phyloP scores from a whole-genome alignment of 1,139 yeast species.

The Saccharomycopsis crataegensis region DNA sequence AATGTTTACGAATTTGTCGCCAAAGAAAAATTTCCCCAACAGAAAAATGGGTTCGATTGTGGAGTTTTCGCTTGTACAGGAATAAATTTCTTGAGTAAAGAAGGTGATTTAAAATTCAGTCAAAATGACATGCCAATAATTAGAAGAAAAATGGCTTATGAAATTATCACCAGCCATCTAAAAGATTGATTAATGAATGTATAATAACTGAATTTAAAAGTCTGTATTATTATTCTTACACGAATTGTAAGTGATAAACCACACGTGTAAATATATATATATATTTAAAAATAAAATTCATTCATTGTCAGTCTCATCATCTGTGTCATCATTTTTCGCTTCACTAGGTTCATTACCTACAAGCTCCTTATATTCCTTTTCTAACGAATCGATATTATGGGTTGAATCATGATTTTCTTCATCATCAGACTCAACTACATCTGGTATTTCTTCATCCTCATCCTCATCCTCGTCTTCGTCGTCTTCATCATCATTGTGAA shows the following conservation, averaged over 20 bases:
- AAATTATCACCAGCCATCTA: slow-evolving; percentile 30
- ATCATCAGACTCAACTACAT: slow-evolving; percentile 26
- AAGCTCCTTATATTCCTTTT: slow-evolving; percentile 20
- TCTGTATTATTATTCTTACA: too few relatives aligned
- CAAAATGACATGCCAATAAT: slow-evolving; percentile 67
- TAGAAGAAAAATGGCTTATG: slow-evolving; percentile 65
- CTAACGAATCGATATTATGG: slow-evolving; percentile 17
- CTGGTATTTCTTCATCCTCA: slow-evolving; percentile 21
- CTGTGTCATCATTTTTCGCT: slow-evolving; percentile 21
- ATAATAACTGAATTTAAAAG: not conserved
- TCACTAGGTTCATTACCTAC: slow-evolving; percentile 24
- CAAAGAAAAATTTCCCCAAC: slow-evolving; percentile 62
- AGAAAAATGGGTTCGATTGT: slow-evolving; percentile 86
- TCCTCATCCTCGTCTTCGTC: slow-evolving; percentile 27
- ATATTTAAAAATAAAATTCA: slow-evolving; percentile 18
- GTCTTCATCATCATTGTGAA: slow-evolving; percentile 25
- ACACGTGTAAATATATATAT: not conserved
- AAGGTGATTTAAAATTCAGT: slow-evolving; percentile 42
- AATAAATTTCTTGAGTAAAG: slow-evolving; percentile 52
- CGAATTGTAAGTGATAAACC: too few relatives aligned
- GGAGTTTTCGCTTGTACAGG: slow-evolving; percentile 90
- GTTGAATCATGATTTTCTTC: slow-evolving; percentile 24
- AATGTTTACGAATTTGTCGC: slow-evolving; percentile 34
- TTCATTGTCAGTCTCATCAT: slow-evolving; percentile 24
- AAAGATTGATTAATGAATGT: not conserved